Conservation (phyloP, 208 protist genomes). For the Acanthamoeba divionensis region DNA sequence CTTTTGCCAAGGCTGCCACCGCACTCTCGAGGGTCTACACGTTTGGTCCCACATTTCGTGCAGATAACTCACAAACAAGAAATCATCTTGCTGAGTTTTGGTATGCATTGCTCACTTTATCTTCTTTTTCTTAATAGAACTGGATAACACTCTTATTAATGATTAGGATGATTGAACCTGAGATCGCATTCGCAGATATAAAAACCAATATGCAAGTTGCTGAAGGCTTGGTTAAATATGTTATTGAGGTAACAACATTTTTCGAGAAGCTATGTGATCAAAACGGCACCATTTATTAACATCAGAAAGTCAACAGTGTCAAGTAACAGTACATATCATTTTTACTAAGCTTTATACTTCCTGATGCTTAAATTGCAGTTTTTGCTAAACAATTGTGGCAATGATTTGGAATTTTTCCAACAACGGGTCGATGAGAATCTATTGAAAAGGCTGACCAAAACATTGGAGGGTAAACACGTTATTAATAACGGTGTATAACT, state of each 20-base stretch:
- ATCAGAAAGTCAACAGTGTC: too few relatives aligned
- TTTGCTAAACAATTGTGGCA: not conserved
- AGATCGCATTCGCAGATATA: slow-evolving; percentile 79
- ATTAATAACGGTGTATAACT: too few relatives aligned
- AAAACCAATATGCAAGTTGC: slow-evolving; percentile 64
- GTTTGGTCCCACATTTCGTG: slow-evolving; percentile 83
- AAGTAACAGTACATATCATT: too few relatives aligned
- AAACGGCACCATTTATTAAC: too few relatives aligned
- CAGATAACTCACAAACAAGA: slow-evolving; percentile 76
- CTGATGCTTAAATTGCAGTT: not conserved
- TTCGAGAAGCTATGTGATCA: too few relatives aligned
- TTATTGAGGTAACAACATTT: not conserved
- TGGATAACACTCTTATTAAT: not conserved
- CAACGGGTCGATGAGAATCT: not conserved
- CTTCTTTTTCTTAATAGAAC: too few relatives aligned
- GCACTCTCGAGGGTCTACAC: slow-evolving; percentile 79
- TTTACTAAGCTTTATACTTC: too few relatives aligned
- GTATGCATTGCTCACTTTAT: not conserved
- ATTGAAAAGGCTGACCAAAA: not conserved
- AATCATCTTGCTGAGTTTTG: slow-evolving; percentile 86
- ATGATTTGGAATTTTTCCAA: slow-evolving; percentile 21
- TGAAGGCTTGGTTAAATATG: slow-evolving; percentile 57
- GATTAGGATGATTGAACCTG: slow-evolving; percentile 82
- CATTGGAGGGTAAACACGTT: not conserved
- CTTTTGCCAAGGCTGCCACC: too few relatives aligned